Conservation (phyloP, 805 yeast genomes). For the Zygoascus tannicola region DNA sequence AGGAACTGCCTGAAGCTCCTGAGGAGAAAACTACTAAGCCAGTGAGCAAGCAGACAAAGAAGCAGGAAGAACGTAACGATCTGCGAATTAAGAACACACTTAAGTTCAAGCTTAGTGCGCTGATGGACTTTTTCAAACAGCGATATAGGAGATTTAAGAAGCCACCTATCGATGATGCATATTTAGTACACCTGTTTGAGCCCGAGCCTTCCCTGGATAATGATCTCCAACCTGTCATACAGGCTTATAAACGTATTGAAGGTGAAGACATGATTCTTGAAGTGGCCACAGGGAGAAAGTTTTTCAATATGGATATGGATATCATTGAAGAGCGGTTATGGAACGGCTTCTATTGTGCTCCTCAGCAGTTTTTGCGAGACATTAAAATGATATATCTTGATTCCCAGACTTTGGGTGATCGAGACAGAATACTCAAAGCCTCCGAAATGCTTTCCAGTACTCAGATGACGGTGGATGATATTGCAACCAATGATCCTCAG, state of each 20-base stretch:
- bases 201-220: conserved; percentile 27
- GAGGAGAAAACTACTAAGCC: conserved; percentile 25
- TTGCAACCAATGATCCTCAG: conserved; percentile 43
- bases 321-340: conserved; percentile 89
- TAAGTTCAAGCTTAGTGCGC: conserved; percentile 74
- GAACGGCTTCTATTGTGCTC: conserved; percentile 94
- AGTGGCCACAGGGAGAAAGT: conserved; percentile 59
- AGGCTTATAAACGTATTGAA: conserved; percentile 30
- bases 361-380: conserved; percentile 79
- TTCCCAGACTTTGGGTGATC: conserved; percentile 61
- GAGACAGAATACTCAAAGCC: conserved; percentile 73
- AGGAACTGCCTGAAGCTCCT: conserved; percentile 33
- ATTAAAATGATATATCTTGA: conserved; percentile 77
- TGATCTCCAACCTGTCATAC: background rate
- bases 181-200: conserved; percentile 70
- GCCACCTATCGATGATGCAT: conserved; percentile 75
- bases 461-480: conserved; percentile 89
- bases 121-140: conserved; percentile 82
- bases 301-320: conserved; percentile 85
- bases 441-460: conserved; percentile 96
- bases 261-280: conserved; percentile 76
- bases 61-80: conserved; percentile 49
- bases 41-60: conserved; percentile 28
- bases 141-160: conserved; percentile 85
- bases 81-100: conserved; percentile 75